phyloP scores from a whole-genome alignment of 352 stramenopile species.

The Thalassiosira exigua region DNA sequence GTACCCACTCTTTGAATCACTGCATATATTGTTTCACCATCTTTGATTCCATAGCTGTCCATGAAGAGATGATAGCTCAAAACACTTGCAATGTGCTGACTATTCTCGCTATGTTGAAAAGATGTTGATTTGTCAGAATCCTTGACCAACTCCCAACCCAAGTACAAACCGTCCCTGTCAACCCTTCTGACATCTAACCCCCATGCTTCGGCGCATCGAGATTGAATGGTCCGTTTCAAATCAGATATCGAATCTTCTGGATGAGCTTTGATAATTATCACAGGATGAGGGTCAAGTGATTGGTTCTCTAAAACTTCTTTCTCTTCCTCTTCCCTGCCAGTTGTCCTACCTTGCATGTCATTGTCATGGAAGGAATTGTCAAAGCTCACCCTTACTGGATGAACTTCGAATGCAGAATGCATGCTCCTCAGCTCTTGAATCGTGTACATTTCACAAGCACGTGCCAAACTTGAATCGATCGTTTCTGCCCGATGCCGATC shows the following conservation, averaged over 20 bases:
- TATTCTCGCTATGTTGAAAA: background rate
- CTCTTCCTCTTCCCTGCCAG: background rate
- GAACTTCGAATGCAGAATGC: constrained; percentile 28
- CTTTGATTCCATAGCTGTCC: constrained; percentile 37
- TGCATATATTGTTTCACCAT: constrained; percentile 45
- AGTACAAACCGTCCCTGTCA: constrained; percentile 36
- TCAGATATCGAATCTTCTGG: constrained; percentile 57
- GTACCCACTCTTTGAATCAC: constrained; percentile 31
- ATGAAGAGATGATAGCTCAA: constrained; percentile 59
- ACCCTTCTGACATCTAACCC: constrained; percentile 25
- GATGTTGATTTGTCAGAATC: too few species aligned
- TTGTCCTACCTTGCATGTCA: background rate
- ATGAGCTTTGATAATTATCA: constrained; percentile 30
- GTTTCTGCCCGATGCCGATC: constrained; percentile 8
- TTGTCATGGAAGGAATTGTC: constrained; percentile 7
- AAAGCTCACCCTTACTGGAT: constrained; percentile 32
- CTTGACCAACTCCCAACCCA: constrained; percentile 49
- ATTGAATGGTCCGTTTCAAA: constrained; percentile 43
- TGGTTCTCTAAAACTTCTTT: background rate
- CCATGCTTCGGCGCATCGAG: constrained; percentile 22
- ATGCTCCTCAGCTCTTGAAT: constrained; percentile 35
- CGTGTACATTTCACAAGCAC: constrained; percentile 49
- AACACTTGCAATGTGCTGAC: constrained; percentile 5
- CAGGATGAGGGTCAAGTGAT: constrained; percentile 20
- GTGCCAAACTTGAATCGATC: constrained; percentile 33